Conservation (phyloP, 495 filamentous ascomycete genomes). For the Lophium mytilinum region DNA sequence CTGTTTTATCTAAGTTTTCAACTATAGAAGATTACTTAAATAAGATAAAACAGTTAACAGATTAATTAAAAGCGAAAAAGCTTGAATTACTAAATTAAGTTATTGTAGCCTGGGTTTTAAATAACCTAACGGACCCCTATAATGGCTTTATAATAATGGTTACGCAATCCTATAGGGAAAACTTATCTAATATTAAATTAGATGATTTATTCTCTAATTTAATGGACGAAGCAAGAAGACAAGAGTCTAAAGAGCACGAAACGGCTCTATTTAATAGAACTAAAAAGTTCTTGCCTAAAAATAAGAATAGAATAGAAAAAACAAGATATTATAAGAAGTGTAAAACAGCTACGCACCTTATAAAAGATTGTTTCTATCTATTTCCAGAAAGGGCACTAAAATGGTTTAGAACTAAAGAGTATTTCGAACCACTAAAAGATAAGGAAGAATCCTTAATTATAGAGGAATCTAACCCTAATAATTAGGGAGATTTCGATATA, state of each 20-base stretch:
- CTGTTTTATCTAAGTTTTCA: too few relatives aligned
- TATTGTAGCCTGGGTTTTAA: neutral
- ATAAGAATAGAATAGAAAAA: neutral
- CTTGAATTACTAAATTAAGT: neutral
- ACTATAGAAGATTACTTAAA: neutral
- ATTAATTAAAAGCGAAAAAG: neutral
- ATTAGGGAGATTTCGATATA: too few relatives aligned
- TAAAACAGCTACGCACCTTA: neutral
- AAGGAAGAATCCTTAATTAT: too few relatives aligned
- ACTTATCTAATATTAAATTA: conserved; percentile 1
- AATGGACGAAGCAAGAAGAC: neutral
- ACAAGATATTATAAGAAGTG: neutral
- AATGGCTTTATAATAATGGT: neutral
- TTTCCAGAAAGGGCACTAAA: neutral
- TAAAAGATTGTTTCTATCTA: neutral
- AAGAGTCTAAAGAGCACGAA: neutral
- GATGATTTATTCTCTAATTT: conserved; percentile 3
- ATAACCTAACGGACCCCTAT: neutral
- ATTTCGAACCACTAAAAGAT: too few relatives aligned
- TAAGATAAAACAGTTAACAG: neutral
- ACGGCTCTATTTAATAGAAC: neutral
- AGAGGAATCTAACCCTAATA: too few relatives aligned
- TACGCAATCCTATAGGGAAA: neutral
- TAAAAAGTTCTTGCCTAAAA: too few relatives aligned
- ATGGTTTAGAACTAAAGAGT: neutral